These are phyloP conservation scores for Metroxylon sagu DNA, from an alignment of 176 grass and related monocot genomes.

Conservation along the genomic window DNA sequence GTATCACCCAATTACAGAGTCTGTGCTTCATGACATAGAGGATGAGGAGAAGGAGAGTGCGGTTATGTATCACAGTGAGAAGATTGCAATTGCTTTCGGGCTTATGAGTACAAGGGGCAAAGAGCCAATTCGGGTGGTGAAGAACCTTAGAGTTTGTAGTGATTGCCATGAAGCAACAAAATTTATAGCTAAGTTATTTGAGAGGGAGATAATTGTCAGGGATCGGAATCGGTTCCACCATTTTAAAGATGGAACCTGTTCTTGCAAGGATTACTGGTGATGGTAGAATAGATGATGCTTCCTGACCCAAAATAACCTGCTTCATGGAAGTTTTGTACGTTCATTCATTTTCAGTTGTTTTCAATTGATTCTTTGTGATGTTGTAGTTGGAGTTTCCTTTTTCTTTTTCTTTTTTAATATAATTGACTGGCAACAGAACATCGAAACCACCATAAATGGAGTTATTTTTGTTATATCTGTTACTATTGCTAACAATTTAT, in stretches of 20 bases:
- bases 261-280: slow-evolving; percentile 19
- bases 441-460: too few relatives aligned
- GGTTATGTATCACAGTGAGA: slow-evolving; percentile 14
- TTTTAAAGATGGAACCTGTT: slow-evolving; percentile 10
- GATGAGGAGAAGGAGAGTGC: slow-evolving; percentile 16
- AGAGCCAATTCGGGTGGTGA: slow-evolving; percentile 9
- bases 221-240: slow-evolving; percentile 10
- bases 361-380: too few relatives aligned
- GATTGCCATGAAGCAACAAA: slow-evolving; percentile 20
- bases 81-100: slow-evolving; percentile 15
- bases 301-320: too few relatives aligned
- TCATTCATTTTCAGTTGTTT: too few relatives aligned
- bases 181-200: background rate
- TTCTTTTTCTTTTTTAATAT: too few relatives aligned
- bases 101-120: slow-evolving; percentile 7
- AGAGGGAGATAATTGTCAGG: slow-evolving; percentile 5
- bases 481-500: too few relatives aligned
- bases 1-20: slow-evolving; percentile 6
- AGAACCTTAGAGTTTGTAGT: slow-evolving; percentile 14
- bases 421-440: too few relatives aligned
- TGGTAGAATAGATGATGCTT: background rate
- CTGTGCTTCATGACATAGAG: slow-evolving; percentile 11
- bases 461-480: too few relatives aligned
- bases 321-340: too few relatives aligned
- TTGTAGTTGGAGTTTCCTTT: too few relatives aligned